Percentiles rank a stretch among this genome's conserved stretches.
Conservation (phyloP, 805 yeast genomes). For the Jamesozyma lodderae region DNA sequence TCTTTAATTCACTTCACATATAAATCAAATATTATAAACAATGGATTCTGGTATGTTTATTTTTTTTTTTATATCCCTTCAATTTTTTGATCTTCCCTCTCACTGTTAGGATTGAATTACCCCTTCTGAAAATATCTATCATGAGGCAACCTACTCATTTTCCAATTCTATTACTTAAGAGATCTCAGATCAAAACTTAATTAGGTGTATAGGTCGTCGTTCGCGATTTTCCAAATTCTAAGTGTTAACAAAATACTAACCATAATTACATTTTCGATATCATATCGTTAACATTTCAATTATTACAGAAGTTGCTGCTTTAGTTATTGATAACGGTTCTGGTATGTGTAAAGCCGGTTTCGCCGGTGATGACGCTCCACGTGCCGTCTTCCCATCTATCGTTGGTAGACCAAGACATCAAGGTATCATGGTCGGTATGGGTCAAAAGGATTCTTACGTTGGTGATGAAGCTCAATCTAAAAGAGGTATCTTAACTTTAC, state of each 20-base stretch:
- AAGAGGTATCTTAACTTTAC: constrained; percentile 98
- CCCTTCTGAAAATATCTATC: no score
- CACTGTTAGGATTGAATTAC: background rate
- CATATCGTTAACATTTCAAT: no score
- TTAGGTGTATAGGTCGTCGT: no score
- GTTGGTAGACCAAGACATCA: constrained; percentile 99
- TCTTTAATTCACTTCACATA: no score
- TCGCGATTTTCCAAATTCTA: background rate
- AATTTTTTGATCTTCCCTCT: background rate
- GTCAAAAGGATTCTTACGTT: constrained; percentile 98
- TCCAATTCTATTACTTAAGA: no score
- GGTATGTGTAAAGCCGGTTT: constrained; percentile 99
- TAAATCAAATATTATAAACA: no score
- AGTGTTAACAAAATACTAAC: no score
- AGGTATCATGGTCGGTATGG: constrained; percentile 99
- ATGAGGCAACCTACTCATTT: no score
- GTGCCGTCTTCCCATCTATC: constrained; percentile 99
- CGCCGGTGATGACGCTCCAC: constrained; percentile 99
- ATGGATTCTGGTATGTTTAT: constrained; percentile 32
- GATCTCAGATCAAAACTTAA: no score
- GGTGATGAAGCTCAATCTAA: constrained; percentile 99
- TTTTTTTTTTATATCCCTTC: no score
- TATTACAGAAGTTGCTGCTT: constrained; percentile 32
- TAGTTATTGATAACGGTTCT: constrained; percentile 98
- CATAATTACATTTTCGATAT: no score